Base-by-base conservation (phyloP, 495 filamentous ascomycete species). In the Penicillium antarcticum region DNA sequence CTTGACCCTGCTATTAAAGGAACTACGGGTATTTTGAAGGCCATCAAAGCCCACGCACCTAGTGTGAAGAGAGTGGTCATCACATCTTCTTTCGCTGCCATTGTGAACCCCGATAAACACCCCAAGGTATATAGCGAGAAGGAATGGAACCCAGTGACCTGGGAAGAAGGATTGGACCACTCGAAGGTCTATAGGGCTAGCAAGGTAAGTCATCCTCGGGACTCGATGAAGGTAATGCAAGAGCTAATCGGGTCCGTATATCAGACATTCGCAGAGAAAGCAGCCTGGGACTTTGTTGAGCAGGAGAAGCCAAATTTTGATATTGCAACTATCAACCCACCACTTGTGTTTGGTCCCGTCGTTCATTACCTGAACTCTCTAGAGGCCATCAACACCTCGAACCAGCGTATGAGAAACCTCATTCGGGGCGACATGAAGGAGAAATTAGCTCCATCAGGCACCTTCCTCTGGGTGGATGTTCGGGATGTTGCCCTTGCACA, bases 1-100 rank as follows among this genome's bases (percentile, higher is more conserved):
- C 66, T 96, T 38, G 88, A 94, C 55, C 90, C 91, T 0, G 91
- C 91, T 0, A 78, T 95, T 53, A 87, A 85, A 61, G 92, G 92
- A 36, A 97, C 92, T 5, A 89, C 84, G 1, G 81, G 83, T 11
- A 83, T 97, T 47, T 71, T 97, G 38, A 80, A 81, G 52, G 85
- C 89, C 12, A 80, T 92, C 63, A 86, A 87, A 65, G 81, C 82
- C 44, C 75, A 79, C 52, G 89, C 89, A 1, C 89, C 91, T 0
- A 68, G 71, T 0, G 91, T 96, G 34, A 91, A 89, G 70, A 77
- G 85, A 46, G 87, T 96, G 10, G 85, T 92, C 41, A 80, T 96
- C 56, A 96, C 91, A 1, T 88, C 84, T 24, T 94, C 88, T 13
- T 96, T 92, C 68, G 92, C 91, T 7, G 76, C 88, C 16, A 87